Conservation (phyloP, 163 green algal genomes). For the Trebouxia gelatinosa region DNA sequence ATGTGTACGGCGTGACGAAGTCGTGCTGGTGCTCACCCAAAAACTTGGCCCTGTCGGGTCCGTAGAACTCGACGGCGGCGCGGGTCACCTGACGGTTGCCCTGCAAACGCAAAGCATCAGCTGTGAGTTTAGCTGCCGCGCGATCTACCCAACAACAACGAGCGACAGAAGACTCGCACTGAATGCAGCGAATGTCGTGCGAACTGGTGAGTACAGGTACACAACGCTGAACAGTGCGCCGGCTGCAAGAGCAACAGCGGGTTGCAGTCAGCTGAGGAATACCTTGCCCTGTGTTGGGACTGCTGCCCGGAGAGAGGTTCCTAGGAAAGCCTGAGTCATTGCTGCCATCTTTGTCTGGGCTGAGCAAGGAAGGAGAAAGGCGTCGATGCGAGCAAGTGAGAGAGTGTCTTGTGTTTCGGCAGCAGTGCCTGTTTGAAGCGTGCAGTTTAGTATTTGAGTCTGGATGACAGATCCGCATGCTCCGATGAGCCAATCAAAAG, state of each 20-base stretch:
- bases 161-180: too few species aligned
- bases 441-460: too few species aligned
- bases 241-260: too few species aligned
- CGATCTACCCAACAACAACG: too few species aligned
- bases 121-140: too few species aligned
- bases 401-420: too few species aligned
- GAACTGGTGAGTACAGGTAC: not conserved
- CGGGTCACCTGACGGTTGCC: constrained; percentile 47
- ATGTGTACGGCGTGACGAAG: too few species aligned
- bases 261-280: not conserved
- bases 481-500: constrained; percentile 13
- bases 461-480: constrained; percentile 5
- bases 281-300: constrained; percentile 16
- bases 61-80: constrained; percentile 57
- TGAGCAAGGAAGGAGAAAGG: too few species aligned
- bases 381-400: too few species aligned
- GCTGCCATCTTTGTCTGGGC: constrained; percentile 9
- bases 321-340: not conserved
- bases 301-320: constrained; percentile 5
- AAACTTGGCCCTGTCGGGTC: constrained; percentile 38
- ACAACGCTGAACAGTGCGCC: not conserved
- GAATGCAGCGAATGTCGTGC: not conserved
- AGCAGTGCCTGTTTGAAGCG: too few species aligned
- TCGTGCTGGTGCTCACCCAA: not conserved
- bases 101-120: constrained; percentile 21